Base-by-base conservation (phyloP, 208 protist genomes). In the Crithidia bombi region DNA sequence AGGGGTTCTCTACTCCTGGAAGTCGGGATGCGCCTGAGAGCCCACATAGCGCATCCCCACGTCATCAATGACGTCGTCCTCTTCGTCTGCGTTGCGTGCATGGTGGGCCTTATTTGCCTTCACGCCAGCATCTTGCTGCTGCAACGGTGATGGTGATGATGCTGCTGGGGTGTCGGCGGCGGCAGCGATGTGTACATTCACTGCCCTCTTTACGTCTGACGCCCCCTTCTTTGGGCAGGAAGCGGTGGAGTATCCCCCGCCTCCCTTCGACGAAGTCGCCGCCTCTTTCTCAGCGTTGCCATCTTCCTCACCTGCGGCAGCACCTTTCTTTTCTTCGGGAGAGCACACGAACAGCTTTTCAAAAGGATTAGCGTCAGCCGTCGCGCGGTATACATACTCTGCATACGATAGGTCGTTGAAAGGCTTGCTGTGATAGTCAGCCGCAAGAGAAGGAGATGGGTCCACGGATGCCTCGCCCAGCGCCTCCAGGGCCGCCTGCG, bases 291-390 rank as follows among this genome's bases (percentile, higher is more conserved):
- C n/a, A n/a, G 17, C 6, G 12, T 49, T 55, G 15, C 51, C 51
- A 2, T 36, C 38, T 10, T 65, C 36, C 5, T 35, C 30, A 47
- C 4, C n/a, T 6, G n/a, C 35, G 17, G 28, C 47, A 21, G 33
- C 64, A n/a, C n/a, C n/a, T n/a, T n/a, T 9, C 26, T 51, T 43
- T 57, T 19, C 21, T 19, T 47, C 28, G 51, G 0, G 0, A 46
- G 38, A 15, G 41, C 28, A 23, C n/a, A 57, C 23, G n/a, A 90
- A 57, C 50, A 81, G 85, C 46, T 78, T 61, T 67, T 96, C 91
- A 78, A 94, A 94, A 10, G 87, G 88, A 54, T 94, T 94, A 2
- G 75, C 83, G 58, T 96, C 91, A 0, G 91, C 86, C 17, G 91
- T 92, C 14, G 76, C 82, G 35, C 63, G 59, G 79, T 91, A 94